Evolutionary conservation across 2,329 filamentous ascomycete species (phyloP).

Genomic region (Diplodia seriata): DNA sequence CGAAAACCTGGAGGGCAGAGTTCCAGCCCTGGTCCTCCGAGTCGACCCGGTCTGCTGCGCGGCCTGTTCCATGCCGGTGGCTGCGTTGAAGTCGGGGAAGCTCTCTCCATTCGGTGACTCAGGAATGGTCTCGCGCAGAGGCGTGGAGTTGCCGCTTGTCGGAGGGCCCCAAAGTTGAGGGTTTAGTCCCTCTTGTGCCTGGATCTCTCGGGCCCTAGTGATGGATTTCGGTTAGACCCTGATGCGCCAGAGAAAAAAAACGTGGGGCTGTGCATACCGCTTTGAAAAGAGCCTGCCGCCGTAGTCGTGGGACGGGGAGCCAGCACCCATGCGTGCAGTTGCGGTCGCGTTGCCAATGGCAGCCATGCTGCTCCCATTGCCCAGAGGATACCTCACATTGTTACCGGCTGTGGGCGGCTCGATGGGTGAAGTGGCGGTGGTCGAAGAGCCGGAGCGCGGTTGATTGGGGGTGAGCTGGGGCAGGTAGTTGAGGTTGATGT

Average conservation of each 20-base stretch:
- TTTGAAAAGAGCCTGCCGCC: slow-evolving; percentile 84
- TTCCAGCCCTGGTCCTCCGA: slow-evolving; percentile 87
- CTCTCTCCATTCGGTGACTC: slow-evolving; percentile 92
- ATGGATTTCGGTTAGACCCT: slow-evolving; percentile 29
- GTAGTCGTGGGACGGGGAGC: slow-evolving; percentile 95
- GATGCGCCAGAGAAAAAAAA: slow-evolving; percentile 7
- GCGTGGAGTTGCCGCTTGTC: slow-evolving; percentile 94
- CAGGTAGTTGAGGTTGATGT: slow-evolving; percentile 84
- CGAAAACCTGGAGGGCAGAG: slow-evolving; percentile 93
- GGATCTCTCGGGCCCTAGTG: slow-evolving; percentile 87
- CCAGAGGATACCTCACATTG: slow-evolving; percentile 74
- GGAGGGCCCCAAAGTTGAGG: slow-evolving; percentile 87
- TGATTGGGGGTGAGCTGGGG: slow-evolving; percentile 70
- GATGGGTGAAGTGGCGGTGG: slow-evolving; percentile 78
- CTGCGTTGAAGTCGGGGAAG: slow-evolving; percentile 85
- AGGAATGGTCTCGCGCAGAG: slow-evolving; percentile 94
- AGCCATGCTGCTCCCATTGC: slow-evolving; percentile 68
- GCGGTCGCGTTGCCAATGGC: slow-evolving; percentile 58
- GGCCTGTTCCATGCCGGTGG: slow-evolving; percentile 65
- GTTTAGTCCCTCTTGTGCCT: slow-evolving; percentile 88
- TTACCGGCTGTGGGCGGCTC: slow-evolving; percentile 69
- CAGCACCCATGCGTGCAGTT: slow-evolving; percentile 78
- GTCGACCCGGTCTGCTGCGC: slow-evolving; percentile 56
- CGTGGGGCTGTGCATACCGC: slow-evolving; percentile 68
- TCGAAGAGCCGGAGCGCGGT: slow-evolving; percentile 78